Evolutionary conservation across 345 rosid genomes (phyloP), one percentile per base, ranked within the genome.

Genomic region (Dimocarpus longan): DNA sequence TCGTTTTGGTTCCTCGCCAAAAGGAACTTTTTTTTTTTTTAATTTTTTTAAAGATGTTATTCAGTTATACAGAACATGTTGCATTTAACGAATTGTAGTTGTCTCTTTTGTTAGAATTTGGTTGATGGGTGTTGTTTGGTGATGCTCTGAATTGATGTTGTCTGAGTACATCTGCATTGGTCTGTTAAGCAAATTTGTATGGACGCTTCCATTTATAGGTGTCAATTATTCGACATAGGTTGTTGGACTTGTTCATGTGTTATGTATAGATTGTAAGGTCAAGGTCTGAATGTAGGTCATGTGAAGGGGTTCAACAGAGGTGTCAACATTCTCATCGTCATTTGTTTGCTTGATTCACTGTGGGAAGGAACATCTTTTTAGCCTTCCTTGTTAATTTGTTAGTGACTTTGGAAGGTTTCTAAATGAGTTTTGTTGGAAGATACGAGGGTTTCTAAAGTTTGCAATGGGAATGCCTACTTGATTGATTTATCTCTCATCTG

Each of bases 121-220:
- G 37, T 32, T 32, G 11, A 9, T 71, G 56, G 73, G 21, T 71
- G 22, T 56, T 48, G 67, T 15, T 43, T 28, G 18, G 71, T 43
- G 46, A 64, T 39, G 26, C 44, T 73, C 8, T 48, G 19, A 78
- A 13, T 74, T 67, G 24, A 70, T 70, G 59, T 19, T 37, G 65
- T 32, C 48, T 18, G 16, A 26, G 63, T 2, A 10, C 18, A 12
- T 16, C 18, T 28, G 54, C 50, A 40, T 12, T 73, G 37, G n/a
- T 21, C 8, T 40, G 37, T 10, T 28, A n/a, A 37, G 76, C 18
- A 73, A 69, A 16, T 39, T 11, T 40, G 46, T 59, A 50, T 32
- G 10, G 0, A 71, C 2, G 44, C 42, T 54, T 71, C 21, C 24
- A 28, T 26, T 24, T 5, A 10, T 16, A 9, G 15, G 28, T 68